Evolutionary conservation across 2,329 filamentous ascomycete genomes (phyloP), one percentile per base, ranked within the genome.

Genomic region (Colletotrichum tanaceti): DNA sequence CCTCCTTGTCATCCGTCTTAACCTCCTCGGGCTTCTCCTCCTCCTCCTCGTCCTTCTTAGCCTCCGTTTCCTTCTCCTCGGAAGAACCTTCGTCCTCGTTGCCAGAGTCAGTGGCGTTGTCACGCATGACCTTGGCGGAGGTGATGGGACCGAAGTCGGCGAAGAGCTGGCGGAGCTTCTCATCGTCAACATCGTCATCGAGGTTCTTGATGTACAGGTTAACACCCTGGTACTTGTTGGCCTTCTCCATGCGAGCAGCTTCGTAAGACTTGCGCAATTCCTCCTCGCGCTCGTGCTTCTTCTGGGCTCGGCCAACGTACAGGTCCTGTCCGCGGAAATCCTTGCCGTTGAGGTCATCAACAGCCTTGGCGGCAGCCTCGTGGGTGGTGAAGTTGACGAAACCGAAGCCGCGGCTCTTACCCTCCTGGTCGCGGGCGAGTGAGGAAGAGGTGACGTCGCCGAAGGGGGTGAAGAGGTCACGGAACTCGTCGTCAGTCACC

Each of bases 121-220:
- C 96, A 75, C 96, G 94, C 96, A 99, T 99, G 76, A 99, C 95
- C 90, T 98, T 98, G 77, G 96, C 95, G 44, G 96, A 98, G 70
- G 96, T 99, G 82, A 99, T 98, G 75, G 93, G 93, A 71, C 96
- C 96, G 76, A 92, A 98, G 74, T 93, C 88, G 77, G 90, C 85
- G 82, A 99, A 99, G 80, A 98, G 91, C 77, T 94, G 91, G 76
- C 96, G 94, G 71, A 99, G 90, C 88, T 97, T 97, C 77, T 99
- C 96, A 75, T 99, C 96, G 77, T 99, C 96, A 73, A 99, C 90
- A 70, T 98, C 96, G 74, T 99, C 96, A 73, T 94, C 92, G 70
- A 99, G 86, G 84, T 99, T 99, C 91, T 99, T 99, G 85, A 99
- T 96, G 86, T 99, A 99, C 58, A 99, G 89, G 86, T 99, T 99